Evolutionary conservation across 345 rosid genomes (phyloP), one percentile per base, ranked within the genome.

Genomic region (Moricandia arvensis): DNA sequence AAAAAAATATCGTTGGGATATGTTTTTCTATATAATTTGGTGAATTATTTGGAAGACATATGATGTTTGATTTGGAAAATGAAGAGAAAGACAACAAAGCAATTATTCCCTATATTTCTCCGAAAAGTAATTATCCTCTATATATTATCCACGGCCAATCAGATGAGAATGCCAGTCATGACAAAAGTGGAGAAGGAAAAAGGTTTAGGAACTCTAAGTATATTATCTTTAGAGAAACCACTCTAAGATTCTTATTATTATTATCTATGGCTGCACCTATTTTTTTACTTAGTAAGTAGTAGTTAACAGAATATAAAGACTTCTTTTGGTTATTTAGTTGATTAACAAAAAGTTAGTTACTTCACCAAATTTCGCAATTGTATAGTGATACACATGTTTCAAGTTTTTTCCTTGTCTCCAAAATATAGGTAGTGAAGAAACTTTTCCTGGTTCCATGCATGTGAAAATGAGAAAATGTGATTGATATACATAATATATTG

Each of bases 171-270:
- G 51, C 16, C 30, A 35, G 35, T 38, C 68, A 63, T 63, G 53
- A 7, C 12, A 43, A 63, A 38, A 63, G 68, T 12, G 54, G 18
- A 63, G 68, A 63, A 38, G 17, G 37, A 63, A 62, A 38, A 63
- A 55, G 11, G 17, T 63, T 63, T 37, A 13, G 43, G 17, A 63
- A 37, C 33, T 63, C 67, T 63, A n/a, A 2, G 67, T 37, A 63
- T 63, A 37, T 37, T 11, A 35, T 63, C 30, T 63, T 10, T 18
- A 35, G 30, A 37, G 67, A 38, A 63, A 63, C 6, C 51, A 38
- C 29, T 17, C 4, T 24, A 38, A 15, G 10, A 37, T 18, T 63
- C 3, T 35, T 35, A 34, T 61, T 34, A 17, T 62, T 62, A 33
- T 33, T 61, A 61, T 61, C 29, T 5, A 18, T 17, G 16, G 27